Evolutionary conservation across 2,329 filamentous ascomycete genomes (phyloP).

Genomic region (Penicillium janthinellum): DNA sequence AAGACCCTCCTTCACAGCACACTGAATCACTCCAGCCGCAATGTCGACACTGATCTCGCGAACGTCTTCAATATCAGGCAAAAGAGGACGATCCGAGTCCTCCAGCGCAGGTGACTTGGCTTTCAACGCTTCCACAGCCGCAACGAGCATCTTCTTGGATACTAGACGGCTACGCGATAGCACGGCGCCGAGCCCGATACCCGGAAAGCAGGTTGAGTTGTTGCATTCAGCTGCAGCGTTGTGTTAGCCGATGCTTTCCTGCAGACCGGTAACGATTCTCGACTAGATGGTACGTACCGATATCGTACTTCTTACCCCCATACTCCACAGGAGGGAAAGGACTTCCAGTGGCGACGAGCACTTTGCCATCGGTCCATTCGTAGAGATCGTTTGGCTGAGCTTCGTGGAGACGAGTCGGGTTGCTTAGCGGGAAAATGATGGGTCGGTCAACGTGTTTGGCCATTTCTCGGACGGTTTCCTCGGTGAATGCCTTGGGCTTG

Average conservation of each 20-base stretch:
- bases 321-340: constrained; percentile 75
- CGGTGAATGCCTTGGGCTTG: constrained; percentile 72
- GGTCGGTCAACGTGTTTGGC: constrained; percentile 70
- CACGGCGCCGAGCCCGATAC: constrained; percentile 78
- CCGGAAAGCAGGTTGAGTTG: constrained; percentile 82
- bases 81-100: constrained; percentile 64
- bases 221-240: constrained; percentile 72
- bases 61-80: constrained; percentile 76
- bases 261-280: not conserved
- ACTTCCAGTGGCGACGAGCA: constrained; percentile 78
- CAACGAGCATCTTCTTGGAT: constrained; percentile 78
- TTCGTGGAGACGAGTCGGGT: constrained; percentile 82
- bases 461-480: constrained; percentile 75
- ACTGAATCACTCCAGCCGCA: constrained; percentile 71
- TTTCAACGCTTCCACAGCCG: constrained; percentile 73
- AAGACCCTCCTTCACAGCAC: constrained; percentile 69
- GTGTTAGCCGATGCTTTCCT: not conserved
- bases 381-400: constrained; percentile 75
- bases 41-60: constrained; percentile 76
- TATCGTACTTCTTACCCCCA: constrained; percentile 56
- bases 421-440: constrained; percentile 80
- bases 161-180: constrained; percentile 68
- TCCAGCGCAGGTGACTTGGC: constrained; percentile 69
- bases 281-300: constrained; percentile 45
- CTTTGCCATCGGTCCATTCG: constrained; percentile 75